phyloP scores from a whole-genome alignment of 2,329 filamentous ascomycete genomes.

The Thielaviopsis ethacetica region DNA sequence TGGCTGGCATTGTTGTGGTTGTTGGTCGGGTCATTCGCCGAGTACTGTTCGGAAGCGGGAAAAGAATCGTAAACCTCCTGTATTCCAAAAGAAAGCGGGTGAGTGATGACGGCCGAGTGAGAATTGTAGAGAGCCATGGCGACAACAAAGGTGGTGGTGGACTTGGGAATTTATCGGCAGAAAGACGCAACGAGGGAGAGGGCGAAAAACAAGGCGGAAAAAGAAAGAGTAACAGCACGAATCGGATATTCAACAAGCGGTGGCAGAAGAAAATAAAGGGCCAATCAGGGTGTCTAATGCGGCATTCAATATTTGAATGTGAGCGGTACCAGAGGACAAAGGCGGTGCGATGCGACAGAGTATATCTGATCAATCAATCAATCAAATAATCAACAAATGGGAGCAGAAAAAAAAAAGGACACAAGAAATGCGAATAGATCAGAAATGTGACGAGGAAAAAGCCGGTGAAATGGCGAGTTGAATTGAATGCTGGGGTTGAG shows the following conservation, averaged over 20 bases:
- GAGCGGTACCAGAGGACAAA: no score
- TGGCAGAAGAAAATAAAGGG: neutral
- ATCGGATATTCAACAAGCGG: neutral
- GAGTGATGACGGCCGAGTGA: neutral
- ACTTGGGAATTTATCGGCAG: neutral
- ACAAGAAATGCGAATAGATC: no score
- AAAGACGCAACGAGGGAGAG: neutral
- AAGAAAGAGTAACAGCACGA: neutral
- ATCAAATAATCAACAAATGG: no score
- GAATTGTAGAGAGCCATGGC: slow-evolving; percentile 10
- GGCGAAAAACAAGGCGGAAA: neutral
- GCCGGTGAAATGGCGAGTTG: no score
- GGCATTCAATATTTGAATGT: no score
- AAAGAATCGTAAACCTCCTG: slow-evolving; percentile 6
- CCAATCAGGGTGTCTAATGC: no score
- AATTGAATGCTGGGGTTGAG: no score
- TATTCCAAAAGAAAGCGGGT: neutral
- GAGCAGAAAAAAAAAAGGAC: no score
- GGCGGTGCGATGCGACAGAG: no score
- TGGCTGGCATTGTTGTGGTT: neutral
- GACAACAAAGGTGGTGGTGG: slow-evolving; percentile 1
- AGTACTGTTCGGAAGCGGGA: neutral
- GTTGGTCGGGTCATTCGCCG: neutral
- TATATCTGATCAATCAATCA: no score
- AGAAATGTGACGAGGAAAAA: no score